Conservation (phyloP, 2,329 filamentous ascomycete species). For the Leptographium radiaticola region DNA sequence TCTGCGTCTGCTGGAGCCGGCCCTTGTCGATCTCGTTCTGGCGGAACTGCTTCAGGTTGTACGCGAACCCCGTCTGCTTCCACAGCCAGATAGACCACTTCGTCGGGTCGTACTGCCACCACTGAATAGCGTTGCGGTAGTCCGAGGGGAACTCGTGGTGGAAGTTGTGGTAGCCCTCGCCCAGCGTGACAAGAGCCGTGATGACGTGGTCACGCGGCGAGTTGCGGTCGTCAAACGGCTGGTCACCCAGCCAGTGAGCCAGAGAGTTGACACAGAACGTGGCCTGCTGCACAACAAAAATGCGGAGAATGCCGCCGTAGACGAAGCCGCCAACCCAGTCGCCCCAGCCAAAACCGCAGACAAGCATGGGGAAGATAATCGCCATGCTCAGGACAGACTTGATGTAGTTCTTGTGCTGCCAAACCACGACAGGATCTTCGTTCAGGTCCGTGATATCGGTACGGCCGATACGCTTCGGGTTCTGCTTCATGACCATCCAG, state of each 20-base stretch:
- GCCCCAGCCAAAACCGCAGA: constrained; percentile 67
- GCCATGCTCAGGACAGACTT: constrained; percentile 69
- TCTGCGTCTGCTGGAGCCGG: constrained; percentile 75
- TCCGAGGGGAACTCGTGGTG: constrained; percentile 90
- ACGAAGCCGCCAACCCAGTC: constrained; percentile 74
- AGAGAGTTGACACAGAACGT: constrained; percentile 90
- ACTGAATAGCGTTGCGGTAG: constrained; percentile 84
- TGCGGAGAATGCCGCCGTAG: constrained; percentile 73
- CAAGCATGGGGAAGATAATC: constrained; percentile 58
- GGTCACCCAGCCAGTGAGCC: constrained; percentile 82
- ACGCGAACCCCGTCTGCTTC: constrained; percentile 75
- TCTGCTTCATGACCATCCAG: constrained; percentile 92
- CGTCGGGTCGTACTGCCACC: constrained; percentile 85
- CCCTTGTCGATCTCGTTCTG: constrained; percentile 89
- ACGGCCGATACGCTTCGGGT: constrained; percentile 76
- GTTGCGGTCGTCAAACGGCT: constrained; percentile 88
- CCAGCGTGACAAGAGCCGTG: constrained; percentile 73
- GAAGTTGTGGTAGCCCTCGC: constrained; percentile 87
- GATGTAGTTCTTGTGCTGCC: constrained; percentile 80
- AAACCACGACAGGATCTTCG: constrained; percentile 72
- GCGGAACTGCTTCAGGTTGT: constrained; percentile 82
- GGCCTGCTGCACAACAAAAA: constrained; percentile 84
- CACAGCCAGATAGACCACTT: constrained; percentile 80
- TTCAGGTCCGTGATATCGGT: constrained; percentile 83
- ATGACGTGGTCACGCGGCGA: constrained; percentile 79